phyloP scores from a whole-genome alignment of 179 eudicot species.

The Spergularia azorica region DNA sequence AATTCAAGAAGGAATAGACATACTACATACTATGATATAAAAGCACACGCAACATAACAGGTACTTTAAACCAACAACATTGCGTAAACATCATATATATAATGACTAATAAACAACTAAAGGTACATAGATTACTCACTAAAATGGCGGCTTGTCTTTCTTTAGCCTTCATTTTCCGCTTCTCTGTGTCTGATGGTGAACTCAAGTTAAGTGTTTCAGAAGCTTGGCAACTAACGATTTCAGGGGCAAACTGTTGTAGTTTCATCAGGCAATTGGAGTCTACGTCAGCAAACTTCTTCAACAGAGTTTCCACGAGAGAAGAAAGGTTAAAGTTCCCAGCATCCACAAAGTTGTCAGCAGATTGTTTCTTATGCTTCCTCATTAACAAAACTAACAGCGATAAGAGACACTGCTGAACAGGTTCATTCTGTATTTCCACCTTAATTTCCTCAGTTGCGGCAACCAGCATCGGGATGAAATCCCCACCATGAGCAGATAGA shows the following conservation, averaged over 20 bases:
- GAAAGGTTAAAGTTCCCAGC: constrained; percentile 67
- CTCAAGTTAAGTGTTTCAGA: constrained; percentile 30
- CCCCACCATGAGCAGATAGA: constrained; percentile 30
- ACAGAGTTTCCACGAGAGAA: constrained; percentile 56
- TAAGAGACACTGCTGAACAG: constrained; percentile 63
- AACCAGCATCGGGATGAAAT: constrained; percentile 63
- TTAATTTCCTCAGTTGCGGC: constrained; percentile 68
- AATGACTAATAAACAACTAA: neutral
- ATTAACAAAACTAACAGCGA: constrained; percentile 82
- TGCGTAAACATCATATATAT: too few relatives aligned
- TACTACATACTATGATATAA: too few relatives aligned
- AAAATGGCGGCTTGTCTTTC: constrained; percentile 92
- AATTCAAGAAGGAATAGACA: too few relatives aligned
- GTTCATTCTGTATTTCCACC: constrained; percentile 30
- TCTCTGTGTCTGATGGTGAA: constrained; percentile 55
- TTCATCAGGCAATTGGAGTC: constrained; percentile 63
- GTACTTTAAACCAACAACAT: too few relatives aligned
- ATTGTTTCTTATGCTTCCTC: constrained; percentile 67
- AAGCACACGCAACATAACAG: too few relatives aligned
- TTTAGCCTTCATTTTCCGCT: constrained; percentile 90
- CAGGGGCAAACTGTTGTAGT: constrained; percentile 73
- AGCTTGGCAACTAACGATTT: constrained; percentile 50
- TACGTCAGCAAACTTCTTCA: constrained; percentile 77
- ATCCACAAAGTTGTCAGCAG: constrained; percentile 46
- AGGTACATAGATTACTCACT: constrained; percentile 43